phyloP scores from a whole-genome alignment of 495 filamentous ascomycete genomes.

The Trypethelium eluteriae region DNA sequence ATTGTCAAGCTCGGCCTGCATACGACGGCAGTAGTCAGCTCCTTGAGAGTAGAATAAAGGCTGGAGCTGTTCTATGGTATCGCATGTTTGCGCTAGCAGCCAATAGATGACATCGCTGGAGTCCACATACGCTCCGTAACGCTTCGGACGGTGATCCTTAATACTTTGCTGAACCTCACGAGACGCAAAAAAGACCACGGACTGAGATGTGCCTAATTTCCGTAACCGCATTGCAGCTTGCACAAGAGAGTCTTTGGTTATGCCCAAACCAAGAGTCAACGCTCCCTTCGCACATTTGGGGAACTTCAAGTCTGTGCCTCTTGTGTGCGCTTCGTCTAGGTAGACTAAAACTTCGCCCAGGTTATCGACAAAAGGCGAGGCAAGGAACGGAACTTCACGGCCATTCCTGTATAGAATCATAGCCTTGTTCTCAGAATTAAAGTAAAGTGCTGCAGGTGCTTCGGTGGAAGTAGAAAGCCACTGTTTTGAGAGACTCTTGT shows the following conservation, averaged over 20 bases:
- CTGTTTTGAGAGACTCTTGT: slow-evolving; percentile 44
- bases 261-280: slow-evolving; percentile 58
- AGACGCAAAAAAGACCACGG: slow-evolving; percentile 38
- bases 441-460: slow-evolving; percentile 42
- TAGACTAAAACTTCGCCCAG: slow-evolving; percentile 61
- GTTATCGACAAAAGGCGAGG: slow-evolving; percentile 53
- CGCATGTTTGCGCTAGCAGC: slow-evolving; percentile 56
- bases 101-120: slow-evolving; percentile 50
- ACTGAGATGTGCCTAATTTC: slow-evolving; percentile 20
- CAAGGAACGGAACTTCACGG: slow-evolving; percentile 43
- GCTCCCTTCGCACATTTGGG: slow-evolving; percentile 54
- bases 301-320: slow-evolving; percentile 65
- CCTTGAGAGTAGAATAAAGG: slow-evolving; percentile 52
- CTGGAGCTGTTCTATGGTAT: slow-evolving; percentile 46
- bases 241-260: slow-evolving; percentile 65
- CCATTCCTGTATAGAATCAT: slow-evolving; percentile 44
- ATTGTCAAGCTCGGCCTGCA: slow-evolving; percentile 29
- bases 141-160: slow-evolving; percentile 21
- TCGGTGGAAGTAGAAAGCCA: slow-evolving; percentile 42
- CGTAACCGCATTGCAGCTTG: slow-evolving; percentile 46
- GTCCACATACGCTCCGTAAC: slow-evolving; percentile 26
- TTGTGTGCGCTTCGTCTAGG: slow-evolving; percentile 67
- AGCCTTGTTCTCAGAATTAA: slow-evolving; percentile 41
- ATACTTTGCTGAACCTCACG: slow-evolving; percentile 44
- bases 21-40: slow-evolving; percentile 46